A percentile compares a stretch with the other conserved stretches of the same genome.
Conservation (phyloP, 306 rosid species). For the Cicer arietinum region DNA sequence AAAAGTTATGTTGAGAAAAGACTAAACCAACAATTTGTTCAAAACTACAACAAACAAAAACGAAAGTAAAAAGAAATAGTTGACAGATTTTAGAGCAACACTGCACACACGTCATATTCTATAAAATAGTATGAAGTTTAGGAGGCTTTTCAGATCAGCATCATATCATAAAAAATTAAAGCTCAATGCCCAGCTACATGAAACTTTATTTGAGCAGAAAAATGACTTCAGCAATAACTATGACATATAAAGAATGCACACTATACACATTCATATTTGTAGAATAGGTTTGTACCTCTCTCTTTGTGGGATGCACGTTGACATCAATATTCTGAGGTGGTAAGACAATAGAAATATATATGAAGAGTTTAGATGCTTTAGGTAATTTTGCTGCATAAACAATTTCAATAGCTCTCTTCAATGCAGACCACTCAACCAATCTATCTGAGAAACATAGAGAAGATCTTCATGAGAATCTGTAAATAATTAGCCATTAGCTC, state of each 20-base stretch:
- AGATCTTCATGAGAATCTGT: slow-evolving; percentile 38
- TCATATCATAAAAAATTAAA: slow-evolving; percentile 3
- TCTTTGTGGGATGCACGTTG: slow-evolving; percentile 91
- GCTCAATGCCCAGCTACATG: background rate
- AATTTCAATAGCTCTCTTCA: slow-evolving; percentile 95
- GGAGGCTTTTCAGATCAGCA: slow-evolving; percentile 18
- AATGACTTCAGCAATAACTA: background rate
- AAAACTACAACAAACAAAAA: background rate
- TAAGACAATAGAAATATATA: slow-evolving; percentile 77
- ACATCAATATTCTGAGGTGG: slow-evolving; percentile 94
- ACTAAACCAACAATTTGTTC: background rate
- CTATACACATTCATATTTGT: no score
- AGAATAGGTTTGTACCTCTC: slow-evolving; percentile 63
- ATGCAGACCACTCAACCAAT: slow-evolving; percentile 88
- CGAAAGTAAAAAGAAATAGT: slow-evolving; percentile 3
- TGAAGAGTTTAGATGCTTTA: slow-evolving; percentile 90
- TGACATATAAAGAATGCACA: no score
- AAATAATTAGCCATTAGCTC: slow-evolving; percentile 22
- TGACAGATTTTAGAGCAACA: slow-evolving; percentile 22
- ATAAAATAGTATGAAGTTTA: slow-evolving; percentile 4
- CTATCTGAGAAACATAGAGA: slow-evolving; percentile 65
- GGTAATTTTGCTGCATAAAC: slow-evolving; percentile 95
- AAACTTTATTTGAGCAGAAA: slow-evolving; percentile 8
- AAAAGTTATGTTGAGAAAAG: background rate
- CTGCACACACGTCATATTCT: background rate